A percentile compares a stretch with the other conserved stretches of the same genome.
Conservation (phyloP, 1,284 basidiomycete species). For the Neonothopanus nambi region DNA sequence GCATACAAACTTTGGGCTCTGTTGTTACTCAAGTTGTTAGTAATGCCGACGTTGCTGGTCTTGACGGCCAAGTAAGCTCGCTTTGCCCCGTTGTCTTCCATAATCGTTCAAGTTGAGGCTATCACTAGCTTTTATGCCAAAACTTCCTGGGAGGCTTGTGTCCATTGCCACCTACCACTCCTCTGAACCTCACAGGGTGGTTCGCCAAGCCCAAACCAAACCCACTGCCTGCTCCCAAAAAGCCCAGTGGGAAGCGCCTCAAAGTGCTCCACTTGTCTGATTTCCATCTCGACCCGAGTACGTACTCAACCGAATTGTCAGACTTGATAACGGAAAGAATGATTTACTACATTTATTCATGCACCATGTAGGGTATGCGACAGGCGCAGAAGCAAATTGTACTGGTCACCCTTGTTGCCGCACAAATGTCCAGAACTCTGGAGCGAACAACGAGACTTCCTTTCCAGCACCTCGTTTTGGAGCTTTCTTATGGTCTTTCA, state of each 20-base stretch:
- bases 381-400: no score
- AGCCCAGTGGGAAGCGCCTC: constrained; percentile 61
- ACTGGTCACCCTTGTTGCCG: constrained; percentile 81
- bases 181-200: no score
- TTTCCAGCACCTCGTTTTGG: constrained; percentile 70
- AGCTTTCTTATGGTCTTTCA: constrained; percentile 55
- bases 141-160: constrained; percentile 57
- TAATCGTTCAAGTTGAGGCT: no score
- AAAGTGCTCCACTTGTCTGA: constrained; percentile 80
- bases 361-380: no score
- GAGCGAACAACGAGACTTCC: constrained; percentile 51
- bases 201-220: constrained; percentile 70
- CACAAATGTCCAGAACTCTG: constrained; percentile 49
- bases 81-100: background rate
- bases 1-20: constrained; percentile 50
- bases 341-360: no score
- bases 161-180: constrained; percentile 47
- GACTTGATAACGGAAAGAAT: no score
- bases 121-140: constrained; percentile 51
- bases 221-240: constrained; percentile 55
- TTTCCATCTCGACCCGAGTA: constrained; percentile 75
- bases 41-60: constrained; percentile 64
- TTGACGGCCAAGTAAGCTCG: constrained; percentile 62
- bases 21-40: constrained; percentile 68
- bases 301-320: no score